These are phyloP conservation scores for Aspergillus texensis DNA, from an alignment of 2,329 filamentous ascomycete species.

Conservation along the genomic window DNA sequence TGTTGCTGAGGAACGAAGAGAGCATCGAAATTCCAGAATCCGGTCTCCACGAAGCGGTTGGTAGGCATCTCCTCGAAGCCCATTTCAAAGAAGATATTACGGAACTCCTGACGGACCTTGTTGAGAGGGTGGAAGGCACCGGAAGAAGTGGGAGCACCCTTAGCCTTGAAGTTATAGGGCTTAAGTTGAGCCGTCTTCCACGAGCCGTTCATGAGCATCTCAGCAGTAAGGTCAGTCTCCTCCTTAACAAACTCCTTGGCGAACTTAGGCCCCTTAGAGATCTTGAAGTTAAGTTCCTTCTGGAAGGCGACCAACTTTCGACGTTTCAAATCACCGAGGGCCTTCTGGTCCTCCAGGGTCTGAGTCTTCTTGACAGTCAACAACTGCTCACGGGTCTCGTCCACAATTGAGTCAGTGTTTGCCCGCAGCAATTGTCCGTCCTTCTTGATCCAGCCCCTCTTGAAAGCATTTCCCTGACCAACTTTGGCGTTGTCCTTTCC, in stretches of 20 bases:
- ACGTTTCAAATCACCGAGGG: constrained; percentile 82
- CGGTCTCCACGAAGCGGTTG: constrained; percentile 88
- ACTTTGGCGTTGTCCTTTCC: constrained; percentile 58
- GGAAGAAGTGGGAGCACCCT: constrained; percentile 54
- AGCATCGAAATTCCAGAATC: constrained; percentile 98
- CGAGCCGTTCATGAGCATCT: constrained; percentile 82
- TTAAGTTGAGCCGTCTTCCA: constrained; percentile 95
- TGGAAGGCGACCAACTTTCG: constrained; percentile 83
- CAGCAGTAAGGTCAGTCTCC: constrained; percentile 90
- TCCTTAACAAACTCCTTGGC: constrained; percentile 86
- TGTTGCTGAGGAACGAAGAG: constrained; percentile 98
- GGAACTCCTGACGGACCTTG: constrained; percentile 94
- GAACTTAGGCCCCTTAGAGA: constrained; percentile 84
- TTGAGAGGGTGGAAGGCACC: constrained; percentile 67
- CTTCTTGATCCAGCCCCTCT: constrained; percentile 69
- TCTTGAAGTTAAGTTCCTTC: constrained; percentile 83
- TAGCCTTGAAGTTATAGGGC: constrained; percentile 76
- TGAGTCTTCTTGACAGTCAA: constrained; percentile 70
- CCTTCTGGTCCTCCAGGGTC: constrained; percentile 72
- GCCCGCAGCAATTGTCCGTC: constrained; percentile 59
- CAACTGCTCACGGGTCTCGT: constrained; percentile 76
- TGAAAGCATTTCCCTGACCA: constrained; percentile 95
- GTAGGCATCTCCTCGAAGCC: constrained; percentile 99
- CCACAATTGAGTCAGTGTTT: constrained; percentile 71
- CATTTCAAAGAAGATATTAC: constrained; percentile 99